These are phyloP conservation scores for Tuctoria greenei DNA, from an alignment of 176 grass and related monocot species.

Conservation along the genomic window DNA sequence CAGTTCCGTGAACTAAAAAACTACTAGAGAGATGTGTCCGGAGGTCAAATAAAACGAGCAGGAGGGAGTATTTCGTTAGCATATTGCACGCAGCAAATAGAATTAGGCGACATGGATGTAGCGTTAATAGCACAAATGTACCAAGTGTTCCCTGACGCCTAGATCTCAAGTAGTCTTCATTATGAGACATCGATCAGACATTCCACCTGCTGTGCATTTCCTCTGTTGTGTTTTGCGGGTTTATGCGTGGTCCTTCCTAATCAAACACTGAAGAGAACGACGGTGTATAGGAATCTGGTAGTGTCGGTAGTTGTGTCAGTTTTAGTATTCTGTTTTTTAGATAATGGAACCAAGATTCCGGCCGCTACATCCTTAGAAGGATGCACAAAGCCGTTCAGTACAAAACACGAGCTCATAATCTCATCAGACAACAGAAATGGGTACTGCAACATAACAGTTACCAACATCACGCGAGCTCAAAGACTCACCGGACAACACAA, in stretches of 20 bases:
- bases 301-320: constrained; percentile 1
- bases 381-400: no score
- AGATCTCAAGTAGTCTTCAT: neutral
- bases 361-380: no score
- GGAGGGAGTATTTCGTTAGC: neutral
- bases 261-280: neutral
- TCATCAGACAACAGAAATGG: no score
- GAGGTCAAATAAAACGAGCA: neutral
- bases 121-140: neutral
- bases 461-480: no score
- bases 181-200: neutral
- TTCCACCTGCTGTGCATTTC: neutral
- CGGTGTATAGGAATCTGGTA: neutral
- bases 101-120: neutral
- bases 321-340: neutral
- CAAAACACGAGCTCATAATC: no score
- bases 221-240: neutral
- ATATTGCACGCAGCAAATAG: neutral
- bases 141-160: neutral
- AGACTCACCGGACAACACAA: no score
- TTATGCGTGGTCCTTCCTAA: neutral
- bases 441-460: no score
- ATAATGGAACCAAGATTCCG: no score
- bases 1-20: no score
- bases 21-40: no score